A percentile compares a stretch with the other conserved stretches of the same genome.
Evolutionary conservation across 2,329 filamentous ascomycete species (phyloP).

Genomic region (Cytospora piceicola): DNA sequence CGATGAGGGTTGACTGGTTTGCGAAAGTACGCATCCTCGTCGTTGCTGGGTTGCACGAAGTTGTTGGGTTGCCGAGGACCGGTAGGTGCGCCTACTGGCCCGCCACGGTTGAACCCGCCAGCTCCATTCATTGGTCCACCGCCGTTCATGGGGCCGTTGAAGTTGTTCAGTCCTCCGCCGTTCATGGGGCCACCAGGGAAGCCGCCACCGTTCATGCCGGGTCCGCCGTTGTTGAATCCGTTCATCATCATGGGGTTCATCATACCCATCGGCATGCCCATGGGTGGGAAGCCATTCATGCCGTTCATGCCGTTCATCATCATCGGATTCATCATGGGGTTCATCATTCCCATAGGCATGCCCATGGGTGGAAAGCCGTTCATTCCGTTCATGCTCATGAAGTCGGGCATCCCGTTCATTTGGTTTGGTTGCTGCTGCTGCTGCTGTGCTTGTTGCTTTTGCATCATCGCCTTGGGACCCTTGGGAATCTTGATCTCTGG

Average conservation of each 20-base stretch:
- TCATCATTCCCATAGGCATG: slow-evolving; percentile 36
- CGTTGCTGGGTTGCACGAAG: slow-evolving; percentile 43
- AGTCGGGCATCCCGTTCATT: slow-evolving; percentile 37
- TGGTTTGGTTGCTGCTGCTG: slow-evolving; percentile 38
- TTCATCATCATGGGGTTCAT: slow-evolving; percentile 42
- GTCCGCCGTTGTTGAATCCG: slow-evolving; percentile 40
- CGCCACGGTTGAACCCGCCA: slow-evolving; percentile 36
- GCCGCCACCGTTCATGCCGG: slow-evolving; percentile 38
- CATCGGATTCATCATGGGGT: slow-evolving; percentile 35
- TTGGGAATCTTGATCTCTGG: slow-evolving; percentile 69
- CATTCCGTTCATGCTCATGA: slow-evolving; percentile 43
- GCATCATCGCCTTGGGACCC: slow-evolving; percentile 65
- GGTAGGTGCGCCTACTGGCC: slow-evolving; percentile 22
- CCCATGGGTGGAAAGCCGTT: slow-evolving; percentile 46
- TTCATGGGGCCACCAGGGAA: slow-evolving; percentile 38
- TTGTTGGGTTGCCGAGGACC: slow-evolving; percentile 28
- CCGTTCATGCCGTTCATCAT: slow-evolving; percentile 46
- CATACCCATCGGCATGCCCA: slow-evolving; percentile 43
- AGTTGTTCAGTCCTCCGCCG: slow-evolving; percentile 36
- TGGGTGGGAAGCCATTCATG: slow-evolving; percentile 38
- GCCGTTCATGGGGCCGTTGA: slow-evolving; percentile 38
- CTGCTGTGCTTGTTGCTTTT: slow-evolving; percentile 51
- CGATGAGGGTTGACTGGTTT: slow-evolving; percentile 95
- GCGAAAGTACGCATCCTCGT: slow-evolving; percentile 91
- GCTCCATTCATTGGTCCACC: slow-evolving; percentile 39